Base-by-base conservation (phyloP, 164 flowering plant species). In the Dillenia suffruticosa region DNA sequence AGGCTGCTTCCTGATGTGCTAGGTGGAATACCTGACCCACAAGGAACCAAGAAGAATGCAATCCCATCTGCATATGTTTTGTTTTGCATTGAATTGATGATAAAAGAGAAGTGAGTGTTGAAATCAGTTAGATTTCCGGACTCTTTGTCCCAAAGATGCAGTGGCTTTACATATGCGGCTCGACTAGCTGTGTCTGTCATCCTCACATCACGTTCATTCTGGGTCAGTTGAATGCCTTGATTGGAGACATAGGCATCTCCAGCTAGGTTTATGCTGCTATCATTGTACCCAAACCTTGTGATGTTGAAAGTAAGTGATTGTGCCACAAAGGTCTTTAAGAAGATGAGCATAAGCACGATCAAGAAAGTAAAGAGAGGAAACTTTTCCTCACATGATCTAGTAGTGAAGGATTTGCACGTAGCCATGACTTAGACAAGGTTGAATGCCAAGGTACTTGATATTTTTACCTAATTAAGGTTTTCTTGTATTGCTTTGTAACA, bases 81-180 rank as follows among this genome's bases (percentile, higher is more conserved):
- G 0, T 10, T 0, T 17, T 73, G 13, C 1, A 46, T 10, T 0
- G 71, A 54, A 3, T 17, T 45, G 2, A 77, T 64, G 49, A 46
- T 9, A 16, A 76, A 76, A 32, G 76, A 46, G 73, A 76, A 76
- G 15, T 72, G 76, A 9, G 79, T 54, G 16, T 58, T 67, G 69
- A 76, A 76, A 55, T 76, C 72, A 8, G 79, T 32, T 1, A 70
- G 64, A 62, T 9, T 52, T 43, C 69, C 46, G 4, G 73, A 59
- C 10, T 16, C 19, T 44, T 67, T 49, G 24, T 74, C 73, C 75
- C 75, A 74, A 5, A 77, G 72, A 5, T 22, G 57, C 43, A 54
- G n/a, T 10, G 57, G 44, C 44, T 54, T 2, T 9, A 12, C 3
- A 26, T 54, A 54, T 54, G 57, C 22, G 7, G 44, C 57, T 54